Evolutionary conservation across 306 rosid species (phyloP), one percentile per base, ranked within the genome.

Genomic region (Echinosophora koreensis): DNA sequence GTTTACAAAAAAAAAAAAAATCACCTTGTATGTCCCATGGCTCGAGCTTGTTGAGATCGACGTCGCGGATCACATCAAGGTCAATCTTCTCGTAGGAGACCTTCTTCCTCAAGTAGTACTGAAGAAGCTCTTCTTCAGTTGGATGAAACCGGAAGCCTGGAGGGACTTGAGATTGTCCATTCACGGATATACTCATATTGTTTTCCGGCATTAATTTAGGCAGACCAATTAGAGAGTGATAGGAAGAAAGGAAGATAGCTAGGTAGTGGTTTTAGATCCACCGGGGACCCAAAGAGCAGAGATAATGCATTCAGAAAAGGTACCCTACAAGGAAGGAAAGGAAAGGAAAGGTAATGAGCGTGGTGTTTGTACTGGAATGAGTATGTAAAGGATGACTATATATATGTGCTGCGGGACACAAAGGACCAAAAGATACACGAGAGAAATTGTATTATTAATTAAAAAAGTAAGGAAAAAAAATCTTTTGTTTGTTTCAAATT

Each of bases 1-100:
- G 22, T 22, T 22, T 22, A 22, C 1, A 22, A 22, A 22, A 22
- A 22, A 22, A n/a, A 22, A 22, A 18, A 12, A 9, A 6, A 6
- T 30, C 38, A 95, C 98, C 98, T 95, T 90, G 98, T 6, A 95
- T 92, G 59, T 95, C 99, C 99, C 99, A 95, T 0, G 99, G 99
- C 76, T 95, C 99, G 30, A 92, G 97, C 86, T 95, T 95, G 83
- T 95, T 95, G 80, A 95, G 99, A 89, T 95, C 99, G 11, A 92
- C 93, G 12, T 95, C 99, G 1, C 90, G 91, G 66, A 95, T 95
- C 0, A 95, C 99, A 41, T 95, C 94, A 9, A 93, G 91, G 63
- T 93, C 97, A 72, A 93, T 90, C 78, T 85, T 86, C 76, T 93
- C 90, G 56, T 77, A 83, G 7, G 93, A 88, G 27, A 90, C 96